Percentiles rank a stretch among this genome's conserved stretches.
These are phyloP conservation scores for Discostella stelligeroides DNA, from an alignment of 108 stramenopile species.

Conservation along the genomic window DNA sequence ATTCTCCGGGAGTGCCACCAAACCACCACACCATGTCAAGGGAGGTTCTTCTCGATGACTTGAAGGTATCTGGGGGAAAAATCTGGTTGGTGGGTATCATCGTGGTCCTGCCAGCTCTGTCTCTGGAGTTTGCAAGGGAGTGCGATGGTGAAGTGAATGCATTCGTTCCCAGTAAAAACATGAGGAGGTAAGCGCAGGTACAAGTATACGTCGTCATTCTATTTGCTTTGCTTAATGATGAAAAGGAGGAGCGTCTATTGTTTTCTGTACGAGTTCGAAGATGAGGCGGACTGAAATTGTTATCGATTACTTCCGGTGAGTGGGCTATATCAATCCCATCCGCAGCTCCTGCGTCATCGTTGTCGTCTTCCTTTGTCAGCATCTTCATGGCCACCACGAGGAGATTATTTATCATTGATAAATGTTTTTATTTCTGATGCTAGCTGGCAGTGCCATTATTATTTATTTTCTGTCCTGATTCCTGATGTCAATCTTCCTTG, in stretches of 20 bases:
- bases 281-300: too few species aligned
- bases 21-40: slow-evolving; percentile 48
- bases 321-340: too few species aligned
- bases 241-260: background rate
- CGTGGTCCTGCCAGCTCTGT: slow-evolving; percentile 1
- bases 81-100: background rate
- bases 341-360: too few species aligned
- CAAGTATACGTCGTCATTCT: background rate
- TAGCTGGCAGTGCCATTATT: too few species aligned
- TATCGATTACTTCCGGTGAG: too few species aligned
- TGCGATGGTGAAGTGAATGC: slow-evolving; percentile 13
- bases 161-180: background rate
- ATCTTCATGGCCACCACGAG: too few species aligned
- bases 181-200: background rate
- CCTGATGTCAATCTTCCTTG: too few species aligned
- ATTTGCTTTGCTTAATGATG: background rate
- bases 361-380: too few species aligned
- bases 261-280: background rate
- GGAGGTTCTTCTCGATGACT: slow-evolving; percentile 21
- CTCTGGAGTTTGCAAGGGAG: background rate
- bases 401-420: too few species aligned
- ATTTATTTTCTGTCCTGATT: too few species aligned
- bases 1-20: slow-evolving; percentile 39
- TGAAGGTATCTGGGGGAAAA: background rate
- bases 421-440: too few species aligned